Percentiles rank a stretch among this genome's conserved stretches.
Conservation (phyloP, 169 alveolate genomes). For the Plasmodium berghei region DNA sequence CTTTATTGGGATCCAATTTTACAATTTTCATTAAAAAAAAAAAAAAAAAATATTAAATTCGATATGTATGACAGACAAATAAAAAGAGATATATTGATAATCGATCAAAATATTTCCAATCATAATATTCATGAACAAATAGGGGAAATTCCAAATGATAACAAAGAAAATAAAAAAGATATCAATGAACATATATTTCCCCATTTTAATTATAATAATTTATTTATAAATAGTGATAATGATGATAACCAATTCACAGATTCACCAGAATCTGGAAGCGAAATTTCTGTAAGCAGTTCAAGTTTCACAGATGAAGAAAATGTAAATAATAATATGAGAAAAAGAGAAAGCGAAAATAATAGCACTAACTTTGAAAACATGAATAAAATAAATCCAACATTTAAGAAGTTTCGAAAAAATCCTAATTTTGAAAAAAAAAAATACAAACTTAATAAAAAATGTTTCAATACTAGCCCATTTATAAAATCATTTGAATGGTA, state of each 20-base stretch:
- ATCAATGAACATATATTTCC: not conserved
- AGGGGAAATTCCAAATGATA: not conserved
- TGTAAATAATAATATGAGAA: too few relatives aligned
- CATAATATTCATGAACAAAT: not conserved
- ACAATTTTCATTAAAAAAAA: slow-evolving; percentile 45
- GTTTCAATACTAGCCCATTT: slow-evolving; percentile 39
- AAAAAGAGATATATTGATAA: not conserved
- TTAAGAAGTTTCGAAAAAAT: slow-evolving; percentile 6
- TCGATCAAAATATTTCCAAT: not conserved
- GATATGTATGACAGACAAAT: slow-evolving; percentile 3
- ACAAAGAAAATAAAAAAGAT: not conserved
- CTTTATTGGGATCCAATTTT: slow-evolving; percentile 73
- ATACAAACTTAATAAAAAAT: slow-evolving; percentile 26
- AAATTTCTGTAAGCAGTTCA: not conserved
- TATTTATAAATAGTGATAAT: slow-evolving; percentile 2
- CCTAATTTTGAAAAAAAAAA: slow-evolving; percentile 18
- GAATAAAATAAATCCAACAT: too few relatives aligned
- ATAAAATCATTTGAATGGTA: slow-evolving; percentile 70
- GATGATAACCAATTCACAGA: not conserved
- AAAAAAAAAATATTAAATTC: slow-evolving; percentile 10
- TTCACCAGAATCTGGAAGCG: not conserved
- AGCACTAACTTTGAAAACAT: too few relatives aligned
- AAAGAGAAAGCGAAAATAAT: not conserved
- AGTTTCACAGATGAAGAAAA: not conserved
- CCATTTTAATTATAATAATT: not conserved